These are phyloP conservation scores for Gynandropsis gynandra DNA, from an alignment of 345 rosid species.

Conservation along the genomic window DNA sequence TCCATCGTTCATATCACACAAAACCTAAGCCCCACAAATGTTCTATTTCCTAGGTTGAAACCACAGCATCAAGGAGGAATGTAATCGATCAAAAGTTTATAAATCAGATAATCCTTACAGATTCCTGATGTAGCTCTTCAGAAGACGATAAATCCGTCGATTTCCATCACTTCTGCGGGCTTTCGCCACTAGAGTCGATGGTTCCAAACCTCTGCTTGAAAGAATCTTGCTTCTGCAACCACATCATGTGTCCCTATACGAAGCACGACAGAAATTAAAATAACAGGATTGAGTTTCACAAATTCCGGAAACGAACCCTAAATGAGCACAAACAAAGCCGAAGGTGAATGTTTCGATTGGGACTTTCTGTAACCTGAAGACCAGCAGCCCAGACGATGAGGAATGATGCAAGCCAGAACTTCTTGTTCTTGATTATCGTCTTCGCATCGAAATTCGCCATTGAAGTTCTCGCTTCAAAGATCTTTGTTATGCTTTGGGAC, in stretches of 20 bases:
- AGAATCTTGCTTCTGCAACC: constrained; percentile 82
- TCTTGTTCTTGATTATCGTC: constrained; percentile 67
- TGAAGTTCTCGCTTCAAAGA: constrained; percentile 27
- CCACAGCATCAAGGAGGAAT: too few species aligned
- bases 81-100: too few species aligned
- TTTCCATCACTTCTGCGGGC: constrained; percentile 14
- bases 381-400: constrained; percentile 87
- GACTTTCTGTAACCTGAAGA: constrained; percentile 50
- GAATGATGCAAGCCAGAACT: constrained; percentile 74
- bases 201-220: constrained; percentile 65
- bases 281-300: not conserved
- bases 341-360: not conserved
- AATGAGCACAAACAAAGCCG: not conserved
- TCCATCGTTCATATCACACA: too few species aligned
- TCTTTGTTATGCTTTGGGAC: not conserved
- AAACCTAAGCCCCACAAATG: too few species aligned
- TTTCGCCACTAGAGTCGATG: constrained; percentile 19
- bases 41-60: too few species aligned
- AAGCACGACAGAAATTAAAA: not conserved
- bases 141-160: not conserved
- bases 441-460: constrained; percentile 49
- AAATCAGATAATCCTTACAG: too few species aligned
- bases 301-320: not conserved
- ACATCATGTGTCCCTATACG: constrained; percentile 80
- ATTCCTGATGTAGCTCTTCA: not conserved